Base-by-base conservation (phyloP, 768 basidiomycete genomes). In the Amanita muscaria region DNA sequence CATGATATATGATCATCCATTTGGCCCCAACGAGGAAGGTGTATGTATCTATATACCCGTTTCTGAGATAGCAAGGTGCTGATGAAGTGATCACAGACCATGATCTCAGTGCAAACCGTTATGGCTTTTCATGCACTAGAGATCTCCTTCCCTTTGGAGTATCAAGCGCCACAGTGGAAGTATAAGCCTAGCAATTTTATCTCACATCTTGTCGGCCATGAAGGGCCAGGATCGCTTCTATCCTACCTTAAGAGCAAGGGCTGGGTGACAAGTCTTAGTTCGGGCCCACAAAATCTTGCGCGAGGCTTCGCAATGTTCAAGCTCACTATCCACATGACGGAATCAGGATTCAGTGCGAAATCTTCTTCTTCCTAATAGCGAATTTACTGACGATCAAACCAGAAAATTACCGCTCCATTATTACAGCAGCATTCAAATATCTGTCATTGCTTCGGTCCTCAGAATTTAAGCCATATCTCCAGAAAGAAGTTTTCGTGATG, bases 301-400 rank as follows among this genome's bases (percentile, higher is more conserved):
- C 75, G 88, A 50, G 89, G 91, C 1, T 90, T 97, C 58, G 85
- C 81, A 31, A 83, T 88, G 72, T 88, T 96, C 66, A 92, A 88
- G 59, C 61, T 87, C n/a, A 83, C 80, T 2, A 68, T 86, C 18
- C 66, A 85, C 54, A 64, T 99, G 51, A 96, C 96, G 0, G 71
- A 76, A 29, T 80, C 88, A 47, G 96, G 96, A 2, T 84, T 94
- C 46, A 72, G 90, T 93, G 57, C 56, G 86, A 70, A 27, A 27
- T 23, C 30, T 24, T 46, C 4, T 35, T 48, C 23, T 14, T 36
- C 21, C 15, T 29, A 21, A 25, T 6, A 41, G 6, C 30, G 10
- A 16, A 33, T 51, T 24, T 7, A 31, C 32, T 44, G 19, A 38
- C 27, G 12, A 34, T 29, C 22, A 25, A 47, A 29, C 15, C 59